Evolutionary conservation across 2,329 filamentous ascomycete species (phyloP).

Genomic region (Hymenoscyphus scutula): DNA sequence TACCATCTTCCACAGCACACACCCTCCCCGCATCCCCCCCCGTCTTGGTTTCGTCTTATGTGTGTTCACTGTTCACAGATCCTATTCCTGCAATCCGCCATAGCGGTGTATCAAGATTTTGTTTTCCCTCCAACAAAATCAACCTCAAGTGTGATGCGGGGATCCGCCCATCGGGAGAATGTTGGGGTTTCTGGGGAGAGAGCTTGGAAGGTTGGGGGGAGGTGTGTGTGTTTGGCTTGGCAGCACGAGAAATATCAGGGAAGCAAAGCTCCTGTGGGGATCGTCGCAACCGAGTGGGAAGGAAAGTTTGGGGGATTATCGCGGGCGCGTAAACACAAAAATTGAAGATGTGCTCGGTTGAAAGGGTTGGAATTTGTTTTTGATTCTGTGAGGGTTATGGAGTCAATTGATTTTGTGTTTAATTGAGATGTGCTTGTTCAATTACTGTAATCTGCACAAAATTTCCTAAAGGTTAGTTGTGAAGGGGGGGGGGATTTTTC

Average conservation of each 20-base stretch:
- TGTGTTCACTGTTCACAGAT: neutral
- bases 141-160: no score
- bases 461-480: neutral
- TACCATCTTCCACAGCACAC: neutral
- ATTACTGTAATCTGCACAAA: neutral
- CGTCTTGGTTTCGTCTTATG: neutral
- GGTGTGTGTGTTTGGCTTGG: neutral
- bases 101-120: neutral
- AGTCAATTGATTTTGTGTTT: neutral
- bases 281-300: neutral
- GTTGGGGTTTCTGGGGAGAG: neutral
- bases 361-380: neutral
- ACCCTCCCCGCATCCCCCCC: neutral
- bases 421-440: neutral
- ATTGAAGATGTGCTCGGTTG: neutral
- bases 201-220: no score
- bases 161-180: neutral
- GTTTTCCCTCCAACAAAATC: no score
- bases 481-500: neutral
- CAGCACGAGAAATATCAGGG: neutral
- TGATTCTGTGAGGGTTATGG: neutral
- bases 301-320: neutral
- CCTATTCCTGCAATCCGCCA: neutral
- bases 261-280: conserved; percentile 3
- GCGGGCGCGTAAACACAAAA: neutral